Evolutionary conservation across 2,329 filamentous ascomycete genomes (phyloP), one percentile per base, ranked within the genome.

Genomic region (Arthrobotrys entomopaga): DNA sequence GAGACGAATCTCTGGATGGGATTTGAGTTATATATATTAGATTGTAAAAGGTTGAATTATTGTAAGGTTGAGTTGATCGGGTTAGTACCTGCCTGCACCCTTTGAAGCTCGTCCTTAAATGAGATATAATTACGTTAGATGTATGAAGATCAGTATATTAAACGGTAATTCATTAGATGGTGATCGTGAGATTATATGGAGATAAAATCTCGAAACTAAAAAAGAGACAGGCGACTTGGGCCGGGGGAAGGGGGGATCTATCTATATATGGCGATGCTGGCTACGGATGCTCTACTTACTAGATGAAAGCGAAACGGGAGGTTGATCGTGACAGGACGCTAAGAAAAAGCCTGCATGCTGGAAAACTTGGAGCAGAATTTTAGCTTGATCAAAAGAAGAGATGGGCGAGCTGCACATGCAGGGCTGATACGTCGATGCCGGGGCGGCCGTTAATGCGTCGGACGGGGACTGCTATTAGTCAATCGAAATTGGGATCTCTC

Each of bases 361-460:
- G 29, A 19, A 20, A 16, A 8, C 8, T 15, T 19, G 53, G 16
- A 24, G 26, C 40, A 43, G 10, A 43, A 43, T 43, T 43, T 16
- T 26, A 26, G 24, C 7, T 26, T 26, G 24, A 26, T 16, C 40
- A 13, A 43, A 48, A 48, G 22, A 26, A 46, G 40, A 48, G 56
- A 59, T 42, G 53, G 52, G 26, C 15, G 56, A 48, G 64, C 58
- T 61, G 65, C 65, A 69, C 20, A 61, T 69, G 64, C 64, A 67
- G 64, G 63, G 64, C 64, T 53, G 53, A 67, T 67, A 67, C 53
- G 54, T 67, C 64, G 64, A 48, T 69, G 65, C 65, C 54, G 49
- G 65, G 65, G 64, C 64, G 49, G 22, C 65, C 56, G 65, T 69
- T 61, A 52, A 61, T 61, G 65, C 65, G 46, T 38, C 16, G 54